Base-by-base conservation (phyloP, 2,329 filamentous ascomycete genomes). In the Microcyclosporella mali region DNA sequence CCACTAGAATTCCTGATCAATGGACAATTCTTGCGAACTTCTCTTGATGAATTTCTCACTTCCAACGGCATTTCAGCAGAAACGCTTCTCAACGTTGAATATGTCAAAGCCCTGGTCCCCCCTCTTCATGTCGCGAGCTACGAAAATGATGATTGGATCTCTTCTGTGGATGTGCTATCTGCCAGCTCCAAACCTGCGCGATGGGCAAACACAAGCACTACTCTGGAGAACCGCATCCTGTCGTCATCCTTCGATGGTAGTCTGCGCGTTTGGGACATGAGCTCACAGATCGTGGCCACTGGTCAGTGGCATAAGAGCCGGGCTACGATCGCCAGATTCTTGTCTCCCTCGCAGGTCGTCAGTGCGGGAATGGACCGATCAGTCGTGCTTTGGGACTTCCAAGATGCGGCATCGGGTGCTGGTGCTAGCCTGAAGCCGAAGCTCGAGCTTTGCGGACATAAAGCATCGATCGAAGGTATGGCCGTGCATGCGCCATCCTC, bases 81-180 rank as follows among this genome's bases (percentile, higher is more conserved):
- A 71, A 85, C 83, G 3, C 90, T 84, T 3, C 70, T 98, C 40
- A 84, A 83, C 28, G 77, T 98, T 44, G 89, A 97, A 71, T 98
- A 97, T 67, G 88, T 95, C 28, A 84, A 88, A 57, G 92, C 88
- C 51, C 72, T 95, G 55, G 81, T 95, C 47, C 92, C 92, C 6
- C 92, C 92, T 14, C 75, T 85, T 28, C 90, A 92, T 64, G 82
- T 94, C 56, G 84, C 88, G 10, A 92, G 85, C 61, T 98, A 95
- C 64, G 84, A 95, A 70, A 90, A 98, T 65, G 89, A 98, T 60
- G 92, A 97, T 66, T 98, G 92, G 92, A 85, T 98, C 37, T 87
- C 86, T 62, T 78, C 79, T 18, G 81, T 97, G 18, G 88, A 95
- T 64, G 78, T 94, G 3, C 71, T 94, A 17, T 89, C 88, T 0